A percentile compares a stretch with the other conserved stretches of the same genome.
Conservation (phyloP, 2,329 filamentous ascomycete species). For the Arthrobotrys conoides region DNA sequence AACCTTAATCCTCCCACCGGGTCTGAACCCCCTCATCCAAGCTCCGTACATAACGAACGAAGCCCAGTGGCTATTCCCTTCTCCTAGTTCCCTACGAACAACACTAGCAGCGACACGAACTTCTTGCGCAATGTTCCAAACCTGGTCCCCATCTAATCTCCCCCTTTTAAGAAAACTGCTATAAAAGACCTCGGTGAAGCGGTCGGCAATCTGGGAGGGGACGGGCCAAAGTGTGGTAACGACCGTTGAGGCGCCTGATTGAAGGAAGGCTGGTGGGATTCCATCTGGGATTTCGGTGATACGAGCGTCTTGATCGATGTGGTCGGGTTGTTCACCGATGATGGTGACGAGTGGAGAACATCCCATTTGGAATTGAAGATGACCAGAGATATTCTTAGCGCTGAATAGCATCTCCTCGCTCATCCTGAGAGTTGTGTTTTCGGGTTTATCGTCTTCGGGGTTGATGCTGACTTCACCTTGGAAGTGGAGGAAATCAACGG, state of each 20-base stretch:
- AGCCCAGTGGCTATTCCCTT: slow-evolving; percentile 37
- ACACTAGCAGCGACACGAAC: not conserved
- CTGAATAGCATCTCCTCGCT: slow-evolving; percentile 13
- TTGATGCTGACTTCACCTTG: slow-evolving; percentile 33
- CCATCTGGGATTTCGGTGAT: slow-evolving; percentile 42
- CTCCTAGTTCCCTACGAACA: slow-evolving; percentile 16
- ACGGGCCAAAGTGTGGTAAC: slow-evolving; percentile 56
- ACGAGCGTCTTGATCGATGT: not conserved
- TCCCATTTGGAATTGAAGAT: slow-evolving; percentile 27
- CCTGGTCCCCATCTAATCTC: slow-evolving; percentile 2
- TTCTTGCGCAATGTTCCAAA: slow-evolving; percentile 45
- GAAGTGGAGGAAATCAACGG: slow-evolving; percentile 50
- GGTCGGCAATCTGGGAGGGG: slow-evolving; percentile 19
- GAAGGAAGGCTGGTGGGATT: slow-evolving; percentile 37
- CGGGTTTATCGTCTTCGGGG: slow-evolving; percentile 20
- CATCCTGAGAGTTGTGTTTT: slow-evolving; percentile 18
- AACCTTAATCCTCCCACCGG: slow-evolving; percentile 38
- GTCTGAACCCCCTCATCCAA: slow-evolving; percentile 41
- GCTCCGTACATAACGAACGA: slow-evolving; percentile 47
- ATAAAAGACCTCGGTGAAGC: slow-evolving; percentile 45
- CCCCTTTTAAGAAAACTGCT: slow-evolving; percentile 18
- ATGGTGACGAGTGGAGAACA: slow-evolving; percentile 35
- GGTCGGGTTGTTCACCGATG: slow-evolving; percentile 28
- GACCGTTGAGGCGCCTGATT: slow-evolving; percentile 47
- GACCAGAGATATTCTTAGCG: slow-evolving; percentile 25